Evolutionary conservation across 441 rosid species (phyloP).

Genomic region (Dalechampia spathulata): DNA sequence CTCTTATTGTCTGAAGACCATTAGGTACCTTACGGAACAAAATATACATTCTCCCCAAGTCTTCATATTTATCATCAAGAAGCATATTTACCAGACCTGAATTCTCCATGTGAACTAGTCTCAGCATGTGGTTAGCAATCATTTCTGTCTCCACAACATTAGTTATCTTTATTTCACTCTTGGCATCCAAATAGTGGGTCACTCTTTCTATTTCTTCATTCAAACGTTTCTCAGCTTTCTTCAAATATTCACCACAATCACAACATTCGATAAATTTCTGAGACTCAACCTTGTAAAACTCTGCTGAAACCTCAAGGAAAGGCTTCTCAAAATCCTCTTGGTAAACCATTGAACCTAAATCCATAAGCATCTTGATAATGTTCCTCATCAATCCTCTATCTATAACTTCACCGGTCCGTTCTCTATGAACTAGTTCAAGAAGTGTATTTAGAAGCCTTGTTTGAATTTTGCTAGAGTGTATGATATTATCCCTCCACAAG

Average conservation of each 20-base stretch:
- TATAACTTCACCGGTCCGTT: slow-evolving; percentile 83
- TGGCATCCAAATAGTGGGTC: slow-evolving; percentile 74
- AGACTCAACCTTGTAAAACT: slow-evolving; percentile 83
- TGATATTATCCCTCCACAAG: slow-evolving; percentile 85
- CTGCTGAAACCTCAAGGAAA: slow-evolving; percentile 82
- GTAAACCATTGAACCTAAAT: slow-evolving; percentile 79
- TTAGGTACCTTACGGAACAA: slow-evolving; percentile 75
- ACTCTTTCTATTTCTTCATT: slow-evolving; percentile 95
- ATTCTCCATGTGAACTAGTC: slow-evolving; percentile 94
- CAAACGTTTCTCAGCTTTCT: slow-evolving; percentile 81
- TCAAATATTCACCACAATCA: slow-evolving; percentile 87
- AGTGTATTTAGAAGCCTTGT: slow-evolving; percentile 65
- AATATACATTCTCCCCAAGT: slow-evolving; percentile 86
- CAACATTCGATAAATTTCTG: slow-evolving; percentile 82
- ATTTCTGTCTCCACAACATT: slow-evolving; percentile 93
- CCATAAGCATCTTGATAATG: slow-evolving; percentile 88
- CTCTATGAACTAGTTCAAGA: slow-evolving; percentile 76
- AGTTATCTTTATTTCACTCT: slow-evolving; percentile 86
- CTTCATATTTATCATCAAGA: slow-evolving; percentile 76
- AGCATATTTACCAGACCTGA: slow-evolving; percentile 95
- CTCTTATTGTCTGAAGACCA: slow-evolving; percentile 73
- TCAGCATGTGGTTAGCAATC: slow-evolving; percentile 93
- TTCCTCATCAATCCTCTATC: slow-evolving; percentile 86
- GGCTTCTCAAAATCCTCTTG: slow-evolving; percentile 96
- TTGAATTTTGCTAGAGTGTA: slow-evolving; percentile 68